Evolutionary conservation across 2,329 filamentous ascomycete species (phyloP).

Genomic region (Calonectria pseudoreteaudii): DNA sequence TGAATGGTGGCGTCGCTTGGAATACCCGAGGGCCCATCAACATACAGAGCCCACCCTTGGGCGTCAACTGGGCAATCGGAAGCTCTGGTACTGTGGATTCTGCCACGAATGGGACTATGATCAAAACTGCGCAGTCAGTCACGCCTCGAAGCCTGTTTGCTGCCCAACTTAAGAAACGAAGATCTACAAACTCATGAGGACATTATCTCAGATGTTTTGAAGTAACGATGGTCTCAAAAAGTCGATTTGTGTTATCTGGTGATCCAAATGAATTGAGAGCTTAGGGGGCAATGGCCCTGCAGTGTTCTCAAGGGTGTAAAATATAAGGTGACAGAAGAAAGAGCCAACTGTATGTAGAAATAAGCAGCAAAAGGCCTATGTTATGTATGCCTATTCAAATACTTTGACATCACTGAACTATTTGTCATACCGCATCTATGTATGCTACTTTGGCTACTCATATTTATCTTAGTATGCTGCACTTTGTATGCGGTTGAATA

Average conservation of each 20-base stretch:
- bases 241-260: not conserved
- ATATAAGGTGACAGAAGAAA: not conserved
- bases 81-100: not conserved
- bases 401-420: too few species aligned
- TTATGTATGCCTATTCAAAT: too few species aligned
- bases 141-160: slow-evolving; percentile 31
- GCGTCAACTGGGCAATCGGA: slow-evolving; percentile 39
- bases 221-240: not conserved
- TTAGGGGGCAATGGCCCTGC: too few species aligned
- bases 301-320: not conserved
- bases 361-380: too few species aligned
- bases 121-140: not conserved
- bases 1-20: slow-evolving; percentile 39
- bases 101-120: slow-evolving; percentile 27
- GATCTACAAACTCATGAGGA: not conserved
- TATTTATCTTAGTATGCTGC: not conserved
- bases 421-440: too few species aligned
- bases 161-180: slow-evolving; percentile 21
- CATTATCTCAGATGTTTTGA: not conserved
- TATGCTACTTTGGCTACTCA: not conserved
- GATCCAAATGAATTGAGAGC: not conserved
- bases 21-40: slow-evolving; percentile 22
- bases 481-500: not conserved
- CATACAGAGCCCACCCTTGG: slow-evolving; percentile 34
- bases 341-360: too few species aligned